phyloP scores from a whole-genome alignment of 2,329 filamentous ascomycete genomes.

The Scortechinia acanthostroma region DNA sequence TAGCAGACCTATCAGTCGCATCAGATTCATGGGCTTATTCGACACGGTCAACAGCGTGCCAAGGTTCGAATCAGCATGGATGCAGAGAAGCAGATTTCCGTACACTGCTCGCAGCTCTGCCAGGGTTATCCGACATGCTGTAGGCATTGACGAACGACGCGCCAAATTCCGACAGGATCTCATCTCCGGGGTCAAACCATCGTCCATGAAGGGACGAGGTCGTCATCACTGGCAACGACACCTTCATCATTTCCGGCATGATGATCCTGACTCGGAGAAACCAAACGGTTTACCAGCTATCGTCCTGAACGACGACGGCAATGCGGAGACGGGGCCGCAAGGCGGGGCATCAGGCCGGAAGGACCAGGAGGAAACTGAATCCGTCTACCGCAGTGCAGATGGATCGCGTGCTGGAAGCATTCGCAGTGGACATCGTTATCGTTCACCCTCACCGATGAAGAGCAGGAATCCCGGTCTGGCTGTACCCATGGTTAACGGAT shows the following conservation, averaged over 20 bases:
- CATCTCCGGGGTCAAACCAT: constrained; percentile 39
- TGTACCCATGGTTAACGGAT: neutral
- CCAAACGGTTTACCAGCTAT: neutral
- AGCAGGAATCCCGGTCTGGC: neutral
- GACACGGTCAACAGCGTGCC: constrained; percentile 42
- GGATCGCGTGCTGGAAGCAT: neutral
- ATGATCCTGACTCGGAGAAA: neutral
- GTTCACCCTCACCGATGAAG: neutral
- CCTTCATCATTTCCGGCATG: neutral
- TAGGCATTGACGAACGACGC: constrained; percentile 42
- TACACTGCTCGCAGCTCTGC: constrained; percentile 29
- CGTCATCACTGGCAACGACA: neutral
- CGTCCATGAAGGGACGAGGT: neutral
- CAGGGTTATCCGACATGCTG: constrained; percentile 38
- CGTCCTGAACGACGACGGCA: neutral
- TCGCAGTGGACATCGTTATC: neutral
- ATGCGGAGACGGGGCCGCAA: neutral
- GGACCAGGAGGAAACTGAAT: too few species aligned
- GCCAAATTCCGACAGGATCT: constrained; percentile 60
- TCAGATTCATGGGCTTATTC: constrained; percentile 47
- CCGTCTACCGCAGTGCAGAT: neutral
- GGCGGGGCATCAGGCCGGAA: neutral
- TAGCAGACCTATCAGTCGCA: constrained; percentile 34
- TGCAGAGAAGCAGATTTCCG: constrained; percentile 28
- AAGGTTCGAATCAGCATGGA: constrained; percentile 19